phyloP scores from a whole-genome alignment of 2,329 filamentous ascomycete genomes.

The Penicillium paneum region DNA sequence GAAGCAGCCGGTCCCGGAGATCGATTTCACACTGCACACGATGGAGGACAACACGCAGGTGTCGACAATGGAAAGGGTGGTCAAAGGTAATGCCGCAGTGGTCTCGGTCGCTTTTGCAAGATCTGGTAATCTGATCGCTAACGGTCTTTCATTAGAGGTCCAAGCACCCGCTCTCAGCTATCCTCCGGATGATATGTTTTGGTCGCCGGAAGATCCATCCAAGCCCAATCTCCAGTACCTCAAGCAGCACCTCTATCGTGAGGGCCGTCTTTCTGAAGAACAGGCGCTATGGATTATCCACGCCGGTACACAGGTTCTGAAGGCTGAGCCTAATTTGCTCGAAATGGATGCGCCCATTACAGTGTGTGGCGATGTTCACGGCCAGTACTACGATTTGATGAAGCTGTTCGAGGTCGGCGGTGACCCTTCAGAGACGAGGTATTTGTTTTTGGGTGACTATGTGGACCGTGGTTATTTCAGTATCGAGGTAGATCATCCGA shows the following conservation, averaged over 20 bases:
- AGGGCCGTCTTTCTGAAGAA: constrained; percentile 93
- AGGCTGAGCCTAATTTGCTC: constrained; percentile 86
- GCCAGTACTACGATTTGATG: constrained; percentile 99
- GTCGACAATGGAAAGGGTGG: constrained; percentile 91
- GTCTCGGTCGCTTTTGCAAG: constrained; percentile 6
- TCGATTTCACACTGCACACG: constrained; percentile 96
- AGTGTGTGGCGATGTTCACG: constrained; percentile 96
- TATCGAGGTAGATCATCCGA: constrained; percentile 64
- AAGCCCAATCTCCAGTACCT: constrained; percentile 93
- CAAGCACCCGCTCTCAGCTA: constrained; percentile 93
- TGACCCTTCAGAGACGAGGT: constrained; percentile 91
- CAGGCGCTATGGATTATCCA: constrained; percentile 95
- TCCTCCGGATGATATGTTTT: constrained; percentile 92
- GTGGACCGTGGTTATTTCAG: constrained; percentile 98
- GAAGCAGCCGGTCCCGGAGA: constrained; percentile 94
- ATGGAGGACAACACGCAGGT: constrained; percentile 98
- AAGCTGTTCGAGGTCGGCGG: constrained; percentile 98
- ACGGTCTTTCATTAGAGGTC: constrained; percentile 63
- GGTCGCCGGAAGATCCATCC: constrained; percentile 74
- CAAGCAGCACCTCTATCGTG: constrained; percentile 97
- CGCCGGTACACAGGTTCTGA: constrained; percentile 81
- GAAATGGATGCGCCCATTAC: constrained; percentile 99
- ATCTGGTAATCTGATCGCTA: constrained; percentile 11
- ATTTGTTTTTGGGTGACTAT: constrained; percentile 96
- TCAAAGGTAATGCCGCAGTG: constrained; percentile 72